These are phyloP conservation scores for Uncinocarpus reesii DNA, from an alignment of 2,329 filamentous ascomycete species.

Conservation along the genomic window DNA sequence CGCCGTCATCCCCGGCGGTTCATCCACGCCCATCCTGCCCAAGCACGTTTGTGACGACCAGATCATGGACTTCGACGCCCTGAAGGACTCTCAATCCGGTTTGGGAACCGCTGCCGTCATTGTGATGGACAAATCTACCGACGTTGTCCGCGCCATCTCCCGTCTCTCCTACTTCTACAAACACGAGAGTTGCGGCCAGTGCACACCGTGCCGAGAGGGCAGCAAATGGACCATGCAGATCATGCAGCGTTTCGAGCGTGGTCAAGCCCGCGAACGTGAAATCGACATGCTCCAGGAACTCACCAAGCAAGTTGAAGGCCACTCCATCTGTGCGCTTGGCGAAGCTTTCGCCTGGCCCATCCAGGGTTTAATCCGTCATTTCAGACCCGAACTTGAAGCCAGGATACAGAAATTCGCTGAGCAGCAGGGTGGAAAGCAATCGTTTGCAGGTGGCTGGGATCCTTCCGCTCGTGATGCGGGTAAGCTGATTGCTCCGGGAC, in stretches of 20 bases:
- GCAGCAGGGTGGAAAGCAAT: constrained; percentile 55
- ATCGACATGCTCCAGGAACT: constrained; percentile 99
- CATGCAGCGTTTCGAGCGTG: constrained; percentile 91
- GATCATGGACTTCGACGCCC: constrained; percentile 96
- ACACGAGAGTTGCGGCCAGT: constrained; percentile 96
- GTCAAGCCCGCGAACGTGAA: constrained; percentile 76
- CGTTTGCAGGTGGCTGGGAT: constrained; percentile 80
- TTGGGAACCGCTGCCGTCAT: constrained; percentile 95
- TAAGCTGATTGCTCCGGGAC: constrained; percentile 76
- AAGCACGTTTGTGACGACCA: constrained; percentile 86
- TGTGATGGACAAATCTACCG: constrained; percentile 97
- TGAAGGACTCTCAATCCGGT: constrained; percentile 96
- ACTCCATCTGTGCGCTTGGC: constrained; percentile 95
- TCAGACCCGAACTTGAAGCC: constrained; percentile 88
- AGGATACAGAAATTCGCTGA: constrained; percentile 72
- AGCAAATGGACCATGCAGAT: constrained; percentile 99
- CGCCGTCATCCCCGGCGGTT: constrained; percentile 90
- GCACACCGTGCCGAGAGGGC: constrained; percentile 97
- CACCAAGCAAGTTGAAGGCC: constrained; percentile 98
- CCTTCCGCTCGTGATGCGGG: constrained; percentile 66
- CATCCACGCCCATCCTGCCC: constrained; percentile 89
- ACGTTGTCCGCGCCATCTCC: constrained; percentile 87
- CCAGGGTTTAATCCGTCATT: constrained; percentile 95
- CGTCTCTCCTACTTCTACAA: constrained; percentile 94
- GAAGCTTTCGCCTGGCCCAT: constrained; percentile 98